Evolutionary conservation across 768 basidiomycete species (phyloP), one percentile per base, ranked within the genome.

Genomic region (Mycena kentingensis): DNA sequence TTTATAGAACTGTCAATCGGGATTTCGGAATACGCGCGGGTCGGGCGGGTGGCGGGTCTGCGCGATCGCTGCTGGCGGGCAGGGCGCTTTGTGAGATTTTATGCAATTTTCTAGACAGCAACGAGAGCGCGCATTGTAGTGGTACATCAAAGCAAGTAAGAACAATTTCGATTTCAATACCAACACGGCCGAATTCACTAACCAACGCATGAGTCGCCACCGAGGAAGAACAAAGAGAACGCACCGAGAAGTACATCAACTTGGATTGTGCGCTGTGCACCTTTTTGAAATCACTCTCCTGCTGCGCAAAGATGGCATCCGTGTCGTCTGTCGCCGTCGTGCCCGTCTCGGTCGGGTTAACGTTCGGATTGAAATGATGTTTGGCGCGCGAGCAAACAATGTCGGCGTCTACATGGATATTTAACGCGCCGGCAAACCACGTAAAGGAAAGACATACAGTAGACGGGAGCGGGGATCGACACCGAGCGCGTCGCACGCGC

Each of bases 401-500:
- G 61, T 90, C 85, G 6, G 87, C 88, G 64, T 90, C 87, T 88
- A 54, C 27, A 27, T 52, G 26, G 27, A 4, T 28, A 3, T 10
- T 25, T 12, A 32, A 45, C 10, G 8, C 50, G 19, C 21, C 21
- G 27, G 21, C 7, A 21, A 15, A 16, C 21, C 28, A 22, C 26
- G 15, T 28, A 29, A 16, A 18, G 26, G 24, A 31, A 15, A 32
- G 29, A 58, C 83, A 62, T 61, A 90, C 89, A 92, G 55, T 92
- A 92, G 0, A 91, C 88, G 0, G 90, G 90, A 0, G 90, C 90
- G 0, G 90, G 90, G 34, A 93, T 91, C 0, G 89, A 91, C 0
- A 93, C 90, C 0, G 88, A 88, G 10, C 90, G 84, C 0, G 90
- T 92, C 0, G 90, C 78, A 0, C 89, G 79, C 0, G 90, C 88